A percentile compares a stretch with the other conserved stretches of the same genome.
These are phyloP conservation scores for Cryptosporidium tyzzeri DNA, from an alignment of 169 alveolate species.

Conservation along the genomic window DNA sequence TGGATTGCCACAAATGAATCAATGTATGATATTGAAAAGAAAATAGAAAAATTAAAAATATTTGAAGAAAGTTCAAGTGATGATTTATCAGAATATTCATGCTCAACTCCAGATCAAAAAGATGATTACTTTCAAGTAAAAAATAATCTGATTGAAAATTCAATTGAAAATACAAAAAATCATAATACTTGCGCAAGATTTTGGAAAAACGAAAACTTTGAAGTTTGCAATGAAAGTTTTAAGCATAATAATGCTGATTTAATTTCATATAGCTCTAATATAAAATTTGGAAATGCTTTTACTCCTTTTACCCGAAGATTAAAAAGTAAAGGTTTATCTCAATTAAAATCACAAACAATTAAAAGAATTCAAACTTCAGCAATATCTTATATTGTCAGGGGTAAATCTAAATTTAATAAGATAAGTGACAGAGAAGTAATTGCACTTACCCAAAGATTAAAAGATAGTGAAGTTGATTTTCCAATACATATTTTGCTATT, in stretches of 20 bases:
- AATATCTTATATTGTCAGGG: slow-evolving; percentile 4
- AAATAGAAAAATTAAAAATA: neutral
- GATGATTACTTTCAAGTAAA: neutral
- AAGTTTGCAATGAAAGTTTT: neutral
- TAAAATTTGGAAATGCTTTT: neutral
- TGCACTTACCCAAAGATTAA: neutral
- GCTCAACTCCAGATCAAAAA: slow-evolving; percentile 5
- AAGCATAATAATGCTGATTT: neutral
- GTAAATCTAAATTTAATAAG: slow-evolving; percentile 5
- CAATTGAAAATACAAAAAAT: neutral
- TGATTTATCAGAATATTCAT: neutral
- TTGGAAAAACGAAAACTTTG: neutral
- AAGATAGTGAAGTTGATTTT: slow-evolving; percentile 6
- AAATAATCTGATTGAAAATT: neutral
- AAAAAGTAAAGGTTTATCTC: slow-evolving; percentile 23
- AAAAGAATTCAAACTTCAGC: slow-evolving; percentile 61
- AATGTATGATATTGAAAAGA: neutral
- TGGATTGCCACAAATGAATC: slow-evolving; percentile 12
- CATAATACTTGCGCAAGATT: neutral
- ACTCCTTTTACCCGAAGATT: slow-evolving; percentile 56
- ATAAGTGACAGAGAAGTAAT: neutral
- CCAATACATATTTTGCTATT: slow-evolving; percentile 51
- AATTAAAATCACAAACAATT: slow-evolving; percentile 51
- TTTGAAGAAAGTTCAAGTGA: neutral
- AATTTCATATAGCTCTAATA: neutral